Evolutionary conservation across 306 rosid genomes (phyloP).

Genomic region (Styphnolobium japonicum): DNA sequence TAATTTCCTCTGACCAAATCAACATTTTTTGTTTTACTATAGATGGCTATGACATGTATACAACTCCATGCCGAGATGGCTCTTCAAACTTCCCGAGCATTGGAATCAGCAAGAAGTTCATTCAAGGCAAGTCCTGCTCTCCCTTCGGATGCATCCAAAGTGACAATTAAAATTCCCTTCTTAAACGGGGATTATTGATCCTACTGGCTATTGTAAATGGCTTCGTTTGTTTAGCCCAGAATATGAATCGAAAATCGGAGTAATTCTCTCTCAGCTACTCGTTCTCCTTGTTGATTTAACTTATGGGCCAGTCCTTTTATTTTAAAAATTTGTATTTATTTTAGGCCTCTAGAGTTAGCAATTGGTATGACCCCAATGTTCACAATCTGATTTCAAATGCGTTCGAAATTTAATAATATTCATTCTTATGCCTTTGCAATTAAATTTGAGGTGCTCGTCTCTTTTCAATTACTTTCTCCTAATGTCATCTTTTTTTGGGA

Average conservation of each 20-base stretch:
- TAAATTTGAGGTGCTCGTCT: not conserved
- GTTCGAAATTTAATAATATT: not conserved
- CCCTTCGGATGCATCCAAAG: slow-evolving; percentile 52
- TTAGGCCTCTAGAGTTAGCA: slow-evolving; percentile 8
- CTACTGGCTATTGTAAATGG: not conserved
- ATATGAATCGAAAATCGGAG: not conserved
- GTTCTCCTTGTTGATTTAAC: not conserved
- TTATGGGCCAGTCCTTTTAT: not conserved
- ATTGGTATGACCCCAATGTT: not conserved
- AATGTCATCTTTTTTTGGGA: not conserved
- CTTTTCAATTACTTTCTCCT: not conserved
- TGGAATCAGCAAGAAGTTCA: slow-evolving; percentile 65
- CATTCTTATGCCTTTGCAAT: not conserved
- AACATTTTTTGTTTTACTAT: not conserved
- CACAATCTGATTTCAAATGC: not conserved
- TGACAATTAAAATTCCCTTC: slow-evolving; percentile 64
- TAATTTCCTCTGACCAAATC: not conserved
- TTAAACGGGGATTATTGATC: slow-evolving; percentile 33
- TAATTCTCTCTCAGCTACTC: not conserved
- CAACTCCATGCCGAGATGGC: slow-evolving; percentile 98
- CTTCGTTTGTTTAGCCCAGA: not conserved
- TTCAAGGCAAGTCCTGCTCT: slow-evolving; percentile 43
- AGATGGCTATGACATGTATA: slow-evolving; percentile 87
- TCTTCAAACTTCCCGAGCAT: slow-evolving; percentile 81
- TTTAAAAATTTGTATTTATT: not conserved